Conservation (phyloP, 1,139 yeast species). For the Hyphopichia burtonii region DNA sequence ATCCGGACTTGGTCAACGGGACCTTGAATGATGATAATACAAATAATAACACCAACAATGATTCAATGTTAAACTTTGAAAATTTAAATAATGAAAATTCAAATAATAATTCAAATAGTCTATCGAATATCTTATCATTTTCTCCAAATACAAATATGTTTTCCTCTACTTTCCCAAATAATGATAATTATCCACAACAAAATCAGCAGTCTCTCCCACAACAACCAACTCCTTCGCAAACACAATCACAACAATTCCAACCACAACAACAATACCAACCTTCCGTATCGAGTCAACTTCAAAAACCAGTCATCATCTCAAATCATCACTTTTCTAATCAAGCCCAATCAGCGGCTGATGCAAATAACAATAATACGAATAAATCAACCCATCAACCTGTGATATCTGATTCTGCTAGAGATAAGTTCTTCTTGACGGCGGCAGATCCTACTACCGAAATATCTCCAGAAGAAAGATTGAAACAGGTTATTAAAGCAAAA, state of each 20-base stretch:
- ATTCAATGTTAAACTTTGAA: conserved; percentile 3
- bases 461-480: conserved; percentile 90
- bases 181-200: conserved; percentile 11
- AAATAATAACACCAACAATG: conserved; percentile 7
- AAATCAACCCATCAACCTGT: conserved; percentile 39
- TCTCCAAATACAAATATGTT: conserved; percentile 26
- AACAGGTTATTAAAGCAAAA: conserved; percentile 94
- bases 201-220: conserved; percentile 5
- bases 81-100: conserved; percentile 1
- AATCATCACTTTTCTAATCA: not conserved
- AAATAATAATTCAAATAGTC: conserved; percentile 12
- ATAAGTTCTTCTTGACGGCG: conserved; percentile 91
- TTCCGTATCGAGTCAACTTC: not conserved
- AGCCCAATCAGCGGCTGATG: not conserved
- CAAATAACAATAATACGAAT: not conserved
- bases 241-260: conserved; percentile 2
- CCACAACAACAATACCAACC: conserved; percentile 6
- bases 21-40: conserved; percentile 32
- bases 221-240: conserved; percentile 2
- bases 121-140: conserved; percentile 27
- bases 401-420: conserved; percentile 79
- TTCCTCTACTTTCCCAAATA: conserved; percentile 13
- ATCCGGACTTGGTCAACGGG: conserved; percentile 63
- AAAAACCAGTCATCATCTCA: not conserved
- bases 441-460: conserved; percentile 96